Percentiles rank a stretch among this genome's conserved stretches.
phyloP scores from a whole-genome alignment of 2,329 filamentous ascomycete genomes.

The Acarospora socialis region DNA sequence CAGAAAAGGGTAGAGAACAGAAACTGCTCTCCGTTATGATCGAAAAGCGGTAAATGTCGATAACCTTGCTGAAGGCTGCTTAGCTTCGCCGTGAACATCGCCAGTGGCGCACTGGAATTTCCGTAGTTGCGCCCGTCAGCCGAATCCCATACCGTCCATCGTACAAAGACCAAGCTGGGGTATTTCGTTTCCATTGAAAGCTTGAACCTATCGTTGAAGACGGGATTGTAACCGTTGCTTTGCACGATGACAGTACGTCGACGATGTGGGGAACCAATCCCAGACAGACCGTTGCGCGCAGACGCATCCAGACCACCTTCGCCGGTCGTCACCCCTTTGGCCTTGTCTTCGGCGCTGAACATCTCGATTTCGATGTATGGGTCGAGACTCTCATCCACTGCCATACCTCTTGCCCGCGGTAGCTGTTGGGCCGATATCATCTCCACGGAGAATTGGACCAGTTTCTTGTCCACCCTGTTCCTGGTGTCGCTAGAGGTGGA shows the following conservation, averaged over 20 bases:
- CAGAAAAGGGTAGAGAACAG: conserved; percentile 92
- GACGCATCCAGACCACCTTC: conserved; percentile 53
- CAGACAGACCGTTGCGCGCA: conserved; percentile 48
- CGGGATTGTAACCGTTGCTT: conserved; percentile 87
- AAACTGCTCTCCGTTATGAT: conserved; percentile 80
- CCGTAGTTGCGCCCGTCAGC: conserved; percentile 58
- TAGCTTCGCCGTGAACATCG: conserved; percentile 86
- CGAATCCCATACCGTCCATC: conserved; percentile 83
- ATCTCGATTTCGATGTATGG: conserved; percentile 93
- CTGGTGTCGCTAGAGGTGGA: conserved; percentile 22
- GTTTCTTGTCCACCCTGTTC: conserved; percentile 59
- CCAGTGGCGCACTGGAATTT: conserved; percentile 52
- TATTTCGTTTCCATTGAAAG: conserved; percentile 86
- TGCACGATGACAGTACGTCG: conserved; percentile 66
- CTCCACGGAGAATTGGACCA: conserved; percentile 72
- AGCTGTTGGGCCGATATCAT: conserved; percentile 91
- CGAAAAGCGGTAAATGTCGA: conserved; percentile 78
- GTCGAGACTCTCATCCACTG: conserved; percentile 64
- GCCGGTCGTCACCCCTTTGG: conserved; percentile 54
- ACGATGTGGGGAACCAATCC: conserved; percentile 58
- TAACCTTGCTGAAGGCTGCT: conserved; percentile 81
- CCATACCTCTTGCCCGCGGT: conserved; percentile 62
- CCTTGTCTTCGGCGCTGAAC: conserved; percentile 84
- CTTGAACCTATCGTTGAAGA: conserved; percentile 65
- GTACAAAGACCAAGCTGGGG: conserved; percentile 83